Percentiles rank a stretch among this genome's conserved stretches.
Evolutionary conservation across 1,284 basidiomycete species (phyloP).

Genomic region (Pterulicium gracile): DNA sequence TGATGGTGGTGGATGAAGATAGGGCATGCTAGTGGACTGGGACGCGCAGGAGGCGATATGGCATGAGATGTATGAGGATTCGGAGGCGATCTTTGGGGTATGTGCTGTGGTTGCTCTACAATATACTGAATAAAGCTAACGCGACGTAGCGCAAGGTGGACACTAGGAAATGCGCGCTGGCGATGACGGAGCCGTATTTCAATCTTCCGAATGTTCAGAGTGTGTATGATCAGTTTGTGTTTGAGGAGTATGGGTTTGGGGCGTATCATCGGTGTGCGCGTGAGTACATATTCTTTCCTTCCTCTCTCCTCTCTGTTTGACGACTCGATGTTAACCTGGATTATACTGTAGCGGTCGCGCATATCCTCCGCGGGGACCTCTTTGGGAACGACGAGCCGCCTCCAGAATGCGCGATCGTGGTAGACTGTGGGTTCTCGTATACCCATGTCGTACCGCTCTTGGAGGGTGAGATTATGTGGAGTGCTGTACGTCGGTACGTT

Average conservation of each 20-base stretch:
- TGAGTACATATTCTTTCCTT: constrained; percentile 40
- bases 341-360: no score
- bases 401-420: constrained; percentile 74
- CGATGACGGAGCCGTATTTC: constrained; percentile 91
- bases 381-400: constrained; percentile 29
- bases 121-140: background rate
- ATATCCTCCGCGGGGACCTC: no score
- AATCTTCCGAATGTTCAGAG: constrained; percentile 87
- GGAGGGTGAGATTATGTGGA: constrained; percentile 63
- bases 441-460: constrained; percentile 87
- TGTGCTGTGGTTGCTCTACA: constrained; percentile 3
- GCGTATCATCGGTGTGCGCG: constrained; percentile 76
- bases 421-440: constrained; percentile 90
- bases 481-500: no score
- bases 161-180: constrained; percentile 56
- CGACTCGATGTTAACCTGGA: no score
- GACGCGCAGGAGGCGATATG: constrained; percentile 86
- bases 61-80: constrained; percentile 82
- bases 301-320: constrained; percentile 11
- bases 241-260: constrained; percentile 91
- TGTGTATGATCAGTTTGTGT: constrained; percentile 87
- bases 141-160: constrained; percentile 40
- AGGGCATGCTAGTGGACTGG: constrained; percentile 86
- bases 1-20: no score
- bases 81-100: constrained; percentile 57